Conservation (phyloP, 2,329 filamentous ascomycete species). For the Epichloe brachyelytri region DNA sequence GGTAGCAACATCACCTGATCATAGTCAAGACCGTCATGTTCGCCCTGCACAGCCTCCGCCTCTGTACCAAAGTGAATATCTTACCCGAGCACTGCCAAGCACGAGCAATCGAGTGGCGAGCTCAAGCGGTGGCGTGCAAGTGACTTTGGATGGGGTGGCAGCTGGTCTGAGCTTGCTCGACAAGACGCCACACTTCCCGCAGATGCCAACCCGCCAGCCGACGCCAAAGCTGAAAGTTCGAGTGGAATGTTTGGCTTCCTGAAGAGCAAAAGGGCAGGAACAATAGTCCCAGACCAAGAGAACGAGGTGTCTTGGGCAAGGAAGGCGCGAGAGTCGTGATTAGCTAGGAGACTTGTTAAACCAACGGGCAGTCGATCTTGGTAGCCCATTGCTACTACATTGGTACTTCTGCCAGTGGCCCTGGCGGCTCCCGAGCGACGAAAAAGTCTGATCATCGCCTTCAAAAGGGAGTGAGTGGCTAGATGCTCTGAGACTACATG, state of each 20-base stretch:
- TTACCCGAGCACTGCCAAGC: conserved; percentile 33
- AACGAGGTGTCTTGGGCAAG: conserved; percentile 86
- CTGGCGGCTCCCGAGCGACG: no score
- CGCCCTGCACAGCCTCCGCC: conserved; percentile 26
- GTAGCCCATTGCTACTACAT: no score
- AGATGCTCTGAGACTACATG: no score
- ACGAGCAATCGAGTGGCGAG: conserved; percentile 59
- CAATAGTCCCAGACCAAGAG: conserved; percentile 86
- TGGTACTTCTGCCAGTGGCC: no score
- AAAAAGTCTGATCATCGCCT: no score
- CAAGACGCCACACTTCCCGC: conserved; percentile 64
- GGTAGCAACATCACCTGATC: conserved; percentile 12
- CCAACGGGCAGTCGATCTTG: no score
- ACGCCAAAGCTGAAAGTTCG: conserved; percentile 42
- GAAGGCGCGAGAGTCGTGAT: conserved; percentile 81
- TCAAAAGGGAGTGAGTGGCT: no score
- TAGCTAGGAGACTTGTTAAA: conserved; percentile 29
- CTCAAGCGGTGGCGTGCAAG: conserved; percentile 74
- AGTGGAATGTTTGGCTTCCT: conserved; percentile 85
- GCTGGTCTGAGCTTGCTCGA: conserved; percentile 82
- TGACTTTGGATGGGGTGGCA: conserved; percentile 82
- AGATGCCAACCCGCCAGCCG: conserved; percentile 45
- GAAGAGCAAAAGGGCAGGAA: conserved; percentile 79
- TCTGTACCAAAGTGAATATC: conserved; percentile 35
- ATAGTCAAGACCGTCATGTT: conserved; percentile 13